phyloP scores from a whole-genome alignment of 768 basidiomycete genomes.

The Mycena rebaudengoi region DNA sequence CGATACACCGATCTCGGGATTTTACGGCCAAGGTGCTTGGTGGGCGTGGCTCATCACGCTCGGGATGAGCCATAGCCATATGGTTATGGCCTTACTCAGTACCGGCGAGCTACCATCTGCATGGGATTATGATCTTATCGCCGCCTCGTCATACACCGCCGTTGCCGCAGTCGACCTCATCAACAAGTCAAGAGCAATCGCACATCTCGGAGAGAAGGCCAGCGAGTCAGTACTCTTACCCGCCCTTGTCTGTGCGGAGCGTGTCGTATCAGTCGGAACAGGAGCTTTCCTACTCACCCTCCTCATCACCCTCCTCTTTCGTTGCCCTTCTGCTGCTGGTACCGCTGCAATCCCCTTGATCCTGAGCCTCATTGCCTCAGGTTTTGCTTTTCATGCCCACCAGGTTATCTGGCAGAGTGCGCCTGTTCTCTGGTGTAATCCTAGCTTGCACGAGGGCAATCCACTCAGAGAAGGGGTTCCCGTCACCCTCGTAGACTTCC shows the following conservation, averaged over 20 bases:
- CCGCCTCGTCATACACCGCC: not conserved
- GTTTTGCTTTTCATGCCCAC: not conserved
- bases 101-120: not conserved
- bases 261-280: not conserved
- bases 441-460: not conserved
- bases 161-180: not conserved
- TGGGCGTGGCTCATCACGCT: not conserved
- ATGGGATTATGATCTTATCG: not conserved
- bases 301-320: not conserved
- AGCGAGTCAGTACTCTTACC: not conserved
- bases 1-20: not conserved
- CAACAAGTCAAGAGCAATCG: not conserved
- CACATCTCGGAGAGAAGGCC: not conserved
- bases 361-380: not conserved
- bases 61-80: not conserved
- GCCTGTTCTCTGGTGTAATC: conserved; percentile 1
- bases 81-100: not conserved
- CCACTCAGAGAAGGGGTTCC: not conserved
- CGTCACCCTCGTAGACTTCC: not conserved
- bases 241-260: not conserved
- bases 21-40: not conserved
- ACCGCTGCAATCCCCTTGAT: not conserved
- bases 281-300: not conserved
- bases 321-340: too few relatives aligned
- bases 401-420: not conserved